Conservation (phyloP, 129 eudicot species). For the Pseudognaphalium luteoalbum region DNA sequence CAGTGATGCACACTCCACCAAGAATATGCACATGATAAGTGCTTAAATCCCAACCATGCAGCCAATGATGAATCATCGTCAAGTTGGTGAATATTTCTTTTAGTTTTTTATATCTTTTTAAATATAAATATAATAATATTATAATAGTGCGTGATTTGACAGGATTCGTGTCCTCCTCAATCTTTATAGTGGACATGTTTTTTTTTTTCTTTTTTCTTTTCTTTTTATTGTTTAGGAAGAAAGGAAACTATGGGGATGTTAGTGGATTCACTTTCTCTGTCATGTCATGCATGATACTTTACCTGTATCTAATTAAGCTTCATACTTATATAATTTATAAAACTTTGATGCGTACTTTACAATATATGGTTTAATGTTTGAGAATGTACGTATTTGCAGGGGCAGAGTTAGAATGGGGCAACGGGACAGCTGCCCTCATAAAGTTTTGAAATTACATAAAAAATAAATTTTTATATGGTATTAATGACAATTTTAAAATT, state of each 20-base stretch:
- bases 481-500: no score
- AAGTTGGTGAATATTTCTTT: slow-evolving; percentile 32
- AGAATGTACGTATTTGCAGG: no score
- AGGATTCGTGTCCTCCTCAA: slow-evolving; percentile 30
- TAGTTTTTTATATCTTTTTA: background rate
- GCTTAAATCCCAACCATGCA: slow-evolving; percentile 40
- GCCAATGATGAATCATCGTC: slow-evolving; percentile 40
- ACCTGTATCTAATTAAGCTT: background rate
- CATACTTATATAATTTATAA: no score
- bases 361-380: no score
- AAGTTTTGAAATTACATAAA: no score
- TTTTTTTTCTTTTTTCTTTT: no score
- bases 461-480: no score
- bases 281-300: slow-evolving; percentile 5
- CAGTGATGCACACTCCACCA: slow-evolving; percentile 4
- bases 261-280: slow-evolving; percentile 36
- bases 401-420: no score
- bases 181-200: slow-evolving; percentile 13
- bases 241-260: slow-evolving; percentile 9
- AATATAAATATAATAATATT: no score
- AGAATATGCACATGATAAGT: slow-evolving; percentile 29
- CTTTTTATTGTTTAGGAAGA: slow-evolving; percentile 2
- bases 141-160: slow-evolving; percentile 30
- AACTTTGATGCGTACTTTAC: no score
- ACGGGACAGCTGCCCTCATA: no score